Base-by-base conservation (phyloP, 139 green algal species). In the Closterium sp. region DNA sequence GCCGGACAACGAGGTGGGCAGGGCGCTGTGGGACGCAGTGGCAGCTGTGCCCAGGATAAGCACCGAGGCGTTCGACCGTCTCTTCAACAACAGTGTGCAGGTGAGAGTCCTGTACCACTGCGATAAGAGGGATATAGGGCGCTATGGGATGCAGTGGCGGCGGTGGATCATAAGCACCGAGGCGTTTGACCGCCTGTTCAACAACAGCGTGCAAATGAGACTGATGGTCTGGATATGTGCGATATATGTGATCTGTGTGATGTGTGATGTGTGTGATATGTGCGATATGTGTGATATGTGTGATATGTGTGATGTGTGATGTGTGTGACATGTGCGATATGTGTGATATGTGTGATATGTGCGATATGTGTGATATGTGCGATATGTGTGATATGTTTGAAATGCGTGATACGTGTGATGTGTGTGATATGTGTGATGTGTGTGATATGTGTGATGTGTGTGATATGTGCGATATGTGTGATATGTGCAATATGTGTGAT, bases 21-120 rank as follows among this genome's bases (percentile, higher is more conserved):
- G 97, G 34, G 97, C 97, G 89, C 93, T 99, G 32, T 97, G 97
- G 32, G 97, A 99, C 92, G 97, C 97, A 0, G 91, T 99, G 85
- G 95, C 97, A 3, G 89, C 95, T 10, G 95, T 99, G 83, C 97
- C 97, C 0, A 94, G 94, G 89, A 95, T 98, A 32, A 94, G 87
- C 9, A 81, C 89, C 2, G 91, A 96, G 9, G 95, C 98, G 55
- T 97, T 99, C 89, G 96, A 98, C 90, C 91, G 94, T 34, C 90
- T 98, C 34, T 96, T 98, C 92, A 95, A 97, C 64, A 97, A 98
- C 93, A 97, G 93, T 87, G 91, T 97, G 91, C 91, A 93, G 91
- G 91, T 93, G 31, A 30, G 85, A n/a, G 30, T 33, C 98, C 93
- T 97, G 93, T 87, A 90, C 97, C 90, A 85, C 90, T 85, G 90